Conservation (phyloP, 177 flowering plant genomes). For the Telopea speciosissima region DNA sequence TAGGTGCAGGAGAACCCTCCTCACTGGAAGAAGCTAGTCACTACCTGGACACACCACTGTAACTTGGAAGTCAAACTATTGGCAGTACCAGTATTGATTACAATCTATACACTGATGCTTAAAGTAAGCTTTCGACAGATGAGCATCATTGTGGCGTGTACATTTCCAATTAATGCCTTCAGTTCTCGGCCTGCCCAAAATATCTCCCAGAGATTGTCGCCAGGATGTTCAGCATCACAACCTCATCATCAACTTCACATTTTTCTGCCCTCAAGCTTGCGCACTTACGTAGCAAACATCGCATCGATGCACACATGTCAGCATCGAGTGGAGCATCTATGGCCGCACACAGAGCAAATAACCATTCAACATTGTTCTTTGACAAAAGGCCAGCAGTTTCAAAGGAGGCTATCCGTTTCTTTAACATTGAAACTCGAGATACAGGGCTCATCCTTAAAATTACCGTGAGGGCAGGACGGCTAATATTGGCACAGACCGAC, state of each 20-base stretch:
- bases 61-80: too few species aligned
- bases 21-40: too few species aligned
- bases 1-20: too few species aligned
- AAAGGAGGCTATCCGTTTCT: slow-evolving; percentile 40
- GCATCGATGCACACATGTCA: slow-evolving; percentile 58
- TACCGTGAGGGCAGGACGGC: slow-evolving; percentile 39
- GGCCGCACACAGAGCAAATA: slow-evolving; percentile 71
- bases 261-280: slow-evolving; percentile 61
- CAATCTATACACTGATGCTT: too few species aligned
- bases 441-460: slow-evolving; percentile 62
- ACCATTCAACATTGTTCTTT: slow-evolving; percentile 52
- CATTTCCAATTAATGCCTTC: slow-evolving; percentile 8
- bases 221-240: slow-evolving; percentile 68
- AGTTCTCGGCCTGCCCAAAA: slow-evolving; percentile 59
- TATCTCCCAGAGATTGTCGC: slow-evolving; percentile 61
- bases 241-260: slow-evolving; percentile 61
- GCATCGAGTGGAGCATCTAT: slow-evolving; percentile 76
- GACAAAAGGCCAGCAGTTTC: slow-evolving; percentile 30
- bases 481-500: not conserved
- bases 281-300: slow-evolving; percentile 73
- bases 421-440: slow-evolving; percentile 52
- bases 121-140: too few species aligned
- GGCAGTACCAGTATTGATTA: too few species aligned
- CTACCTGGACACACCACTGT: too few species aligned
- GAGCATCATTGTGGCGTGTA: not conserved